These are phyloP conservation scores for Narthecium ossifragum DNA, from an alignment of 106 monocot genomes.

Conservation along the genomic window DNA sequence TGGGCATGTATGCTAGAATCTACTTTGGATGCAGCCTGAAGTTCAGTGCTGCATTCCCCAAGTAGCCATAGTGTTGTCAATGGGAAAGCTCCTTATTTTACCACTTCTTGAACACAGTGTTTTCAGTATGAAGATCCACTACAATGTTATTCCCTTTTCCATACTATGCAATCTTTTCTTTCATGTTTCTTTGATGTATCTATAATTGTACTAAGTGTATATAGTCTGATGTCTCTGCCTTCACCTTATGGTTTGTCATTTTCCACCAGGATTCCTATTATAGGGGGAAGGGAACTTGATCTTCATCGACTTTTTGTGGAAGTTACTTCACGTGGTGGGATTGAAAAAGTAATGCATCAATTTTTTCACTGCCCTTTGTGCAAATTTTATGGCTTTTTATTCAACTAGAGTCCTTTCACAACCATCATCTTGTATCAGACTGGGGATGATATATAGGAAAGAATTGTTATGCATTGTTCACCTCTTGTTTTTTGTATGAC, in stretches of 20 bases:
- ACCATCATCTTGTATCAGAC: background rate
- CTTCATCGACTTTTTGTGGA: slow-evolving; percentile 85
- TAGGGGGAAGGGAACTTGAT: slow-evolving; percentile 88
- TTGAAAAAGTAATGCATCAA: slow-evolving; percentile 54
- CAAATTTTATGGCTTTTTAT: background rate
- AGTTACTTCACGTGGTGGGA: slow-evolving; percentile 91
- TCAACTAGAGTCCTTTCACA: too few relatives aligned
- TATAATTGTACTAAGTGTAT: background rate
- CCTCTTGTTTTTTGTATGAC: background rate
- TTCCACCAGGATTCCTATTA: slow-evolving; percentile 62
- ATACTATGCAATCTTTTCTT: background rate
- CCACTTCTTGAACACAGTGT: too few relatives aligned
- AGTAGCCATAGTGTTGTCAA: too few relatives aligned
- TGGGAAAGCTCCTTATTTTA: too few relatives aligned
- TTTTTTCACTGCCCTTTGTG: background rate
- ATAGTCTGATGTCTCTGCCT: background rate
- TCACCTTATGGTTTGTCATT: background rate
- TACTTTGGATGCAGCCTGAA: too few relatives aligned
- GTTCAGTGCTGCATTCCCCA: too few relatives aligned
- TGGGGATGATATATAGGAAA: background rate
- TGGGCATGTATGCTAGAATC: too few relatives aligned
- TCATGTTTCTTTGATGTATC: background rate
- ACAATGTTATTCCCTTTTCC: too few relatives aligned
- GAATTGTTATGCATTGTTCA: background rate
- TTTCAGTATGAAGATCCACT: too few relatives aligned